Evolutionary conservation across 2,329 filamentous ascomycete genomes (phyloP), one percentile per base, ranked within the genome.

Genomic region (Ophiosphaerella narmari): DNA sequence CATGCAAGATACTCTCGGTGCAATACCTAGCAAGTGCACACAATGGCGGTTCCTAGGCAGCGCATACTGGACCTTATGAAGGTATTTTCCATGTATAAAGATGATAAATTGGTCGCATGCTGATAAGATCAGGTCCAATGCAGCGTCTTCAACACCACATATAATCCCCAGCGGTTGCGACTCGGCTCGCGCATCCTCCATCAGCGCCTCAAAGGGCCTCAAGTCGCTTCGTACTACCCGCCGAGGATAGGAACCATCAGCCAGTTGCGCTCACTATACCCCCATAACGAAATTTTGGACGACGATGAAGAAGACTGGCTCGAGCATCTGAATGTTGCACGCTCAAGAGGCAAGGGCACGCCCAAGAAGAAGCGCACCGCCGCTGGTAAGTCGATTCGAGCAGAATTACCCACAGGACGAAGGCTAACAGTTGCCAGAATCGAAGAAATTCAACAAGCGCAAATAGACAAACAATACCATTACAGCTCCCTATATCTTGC

Each of bases 111-210:
- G 14, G 14, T n/a, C 35, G 3, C 18, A 29, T 8, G 14, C 47
- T 65, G 39, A 66, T 46, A 23, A 8, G 7, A 5, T 8, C 65
- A 97, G 92, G 83, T 84, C 69, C 91, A 92, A 87, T 96, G 91
- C 82, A 85, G 87, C 73, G 85, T 97, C 78, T 99, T 97, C 80
- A 87, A 87, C 67, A 90, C 89, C 43, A 92, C 87, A 45, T 97
- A 86, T 80, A 99, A 99, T 76, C 94, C 94, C 23, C 82, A 90
- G 47, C 80, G 86, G 62, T 74, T 88, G 54, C 90, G 94, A 55
- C 85, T 90, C 62, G 94, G 94, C 68, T 97, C 94, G 78, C 96
- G 94, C 76, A 81, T 99, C 72, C 81, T 99, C 52, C 90, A 92
- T 68, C 89, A 97, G 74, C 86, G 92, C 68, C 80, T 97, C 56